Evolutionary conservation across 352 stramenopile genomes (phyloP), one percentile per base, ranked within the genome.

Genomic region (Peronospora belbahrii): DNA sequence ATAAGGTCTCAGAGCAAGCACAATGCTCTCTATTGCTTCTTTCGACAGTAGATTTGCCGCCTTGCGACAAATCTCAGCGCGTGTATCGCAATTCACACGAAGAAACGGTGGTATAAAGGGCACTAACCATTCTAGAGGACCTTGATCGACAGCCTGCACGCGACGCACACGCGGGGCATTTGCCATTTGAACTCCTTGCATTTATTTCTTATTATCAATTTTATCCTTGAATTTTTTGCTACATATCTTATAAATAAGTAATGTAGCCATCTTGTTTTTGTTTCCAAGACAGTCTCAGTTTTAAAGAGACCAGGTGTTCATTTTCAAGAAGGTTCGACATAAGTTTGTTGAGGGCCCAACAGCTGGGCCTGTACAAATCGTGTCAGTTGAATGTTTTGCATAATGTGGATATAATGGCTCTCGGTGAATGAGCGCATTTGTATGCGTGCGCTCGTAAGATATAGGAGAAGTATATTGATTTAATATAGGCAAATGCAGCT

Each of bases 61-160:
- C 32, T 58, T 62, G 9, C 47, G 37, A n/a, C 50, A 32, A 11
- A 87, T 59, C 27, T 69, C 53, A 11, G 67, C 67, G n/a, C 74
- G 59, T 27, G 81, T 89, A n/a, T 79, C 71, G 20, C 75, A 62
- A 45, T 89, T 89, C 38, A 92, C 78, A 10, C 81, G 75, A 22
- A 92, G 42, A 33, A 88, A 69, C 20, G 81, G 81, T 25, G 81
- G 81, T 31, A 92, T 77, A 41, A 92, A 92, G n/a, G 80, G 77
- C 42, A 89, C 59, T 35, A 89, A 52, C 76, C 75, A 88, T 43
- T 86, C 77, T 8, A 86, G 48, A 3, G 72, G 56, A 0, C 69
- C 73, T 42, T 59, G 54, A 6, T 74, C 63, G 19, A 53, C 47
- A 31, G 36, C 52, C 0, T 38, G 45, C 20, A 55, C 11, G 17